Base-by-base conservation (phyloP, 2,329 filamentous ascomycete genomes). In the Talaromyces sp. region DNA sequence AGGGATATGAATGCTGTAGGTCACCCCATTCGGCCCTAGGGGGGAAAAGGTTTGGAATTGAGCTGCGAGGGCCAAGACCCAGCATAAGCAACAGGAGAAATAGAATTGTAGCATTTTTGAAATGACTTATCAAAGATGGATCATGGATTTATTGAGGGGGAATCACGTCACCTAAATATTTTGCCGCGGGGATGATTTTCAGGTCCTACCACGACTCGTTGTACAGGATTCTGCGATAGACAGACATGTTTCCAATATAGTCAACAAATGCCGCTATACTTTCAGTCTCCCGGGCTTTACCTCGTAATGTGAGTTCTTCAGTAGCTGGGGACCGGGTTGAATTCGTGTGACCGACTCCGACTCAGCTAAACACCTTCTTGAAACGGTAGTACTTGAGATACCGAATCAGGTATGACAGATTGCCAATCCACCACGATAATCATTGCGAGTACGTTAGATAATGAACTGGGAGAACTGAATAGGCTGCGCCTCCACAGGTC, bases 1-100 rank as follows among this genome's bases (percentile, higher is more conserved):
- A 2, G 83, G 83, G 8, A 86, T 77, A 64, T 82, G 84, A 57
- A 86, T 71, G 13, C 73, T 71, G 62, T 77, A 84, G 19, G 51
- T 47, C 22, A 61, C 48, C 7, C 49, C 54, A 44, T 52, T 49
- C 11, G 55, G 44, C 19, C 50, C 56, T 27, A 30, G 41, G n/a
- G 58, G 57, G 13, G 43, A 37, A 42, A 61, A 53, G 22, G 35
- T 55, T 35, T 59, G 47, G 7, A 58, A 51, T 32, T 61, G 52
- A n/a, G 61, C 62, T 22, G 47, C 11, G 5, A 35, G 49, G 4
- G 44, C 40, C 13, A 58, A 13, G 8, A 44, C 48, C 49, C 55
- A 56, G 22, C 19, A 40, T 1, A 55, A 22, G 27, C 32, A 48
- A 16, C 17, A 49, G 17, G 37, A 24, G 16, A 46, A 13, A 24